These are phyloP conservation scores for Metarhizium rileyi DNA, from an alignment of 2,329 filamentous ascomycete species.

Conservation along the genomic window DNA sequence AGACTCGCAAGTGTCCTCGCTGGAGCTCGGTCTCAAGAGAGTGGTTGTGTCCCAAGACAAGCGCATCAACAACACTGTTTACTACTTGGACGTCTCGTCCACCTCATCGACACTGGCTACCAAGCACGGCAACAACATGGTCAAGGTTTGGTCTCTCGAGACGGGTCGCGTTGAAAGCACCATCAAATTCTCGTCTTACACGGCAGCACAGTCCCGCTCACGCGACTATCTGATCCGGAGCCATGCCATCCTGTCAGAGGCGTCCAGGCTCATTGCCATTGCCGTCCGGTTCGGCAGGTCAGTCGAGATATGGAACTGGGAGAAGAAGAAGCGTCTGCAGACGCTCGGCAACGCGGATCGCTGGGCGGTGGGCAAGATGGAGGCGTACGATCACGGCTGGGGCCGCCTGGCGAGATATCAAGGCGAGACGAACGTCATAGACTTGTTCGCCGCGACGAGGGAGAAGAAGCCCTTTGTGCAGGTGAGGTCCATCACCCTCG, in stretches of 20 bases:
- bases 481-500: slow-evolving; percentile 24
- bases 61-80: slow-evolving; percentile 22
- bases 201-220: slow-evolving; percentile 26
- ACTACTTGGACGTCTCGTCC: slow-evolving; percentile 26
- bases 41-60: slow-evolving; percentile 18
- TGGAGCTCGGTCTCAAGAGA: slow-evolving; percentile 13
- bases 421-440: slow-evolving; percentile 20
- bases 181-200: slow-evolving; percentile 30
- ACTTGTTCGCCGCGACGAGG: slow-evolving; percentile 22
- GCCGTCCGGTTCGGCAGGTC: slow-evolving; percentile 29
- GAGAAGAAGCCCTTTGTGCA: slow-evolving; percentile 29
- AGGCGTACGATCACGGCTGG: slow-evolving; percentile 23
- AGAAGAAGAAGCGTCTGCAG: slow-evolving; percentile 28
- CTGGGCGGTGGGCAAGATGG: slow-evolving; percentile 27
- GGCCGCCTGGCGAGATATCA: slow-evolving; percentile 26
- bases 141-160: slow-evolving; percentile 83
- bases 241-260: slow-evolving; percentile 30
- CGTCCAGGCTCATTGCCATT: slow-evolving; percentile 27
- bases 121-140: slow-evolving; percentile 52
- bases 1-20: background rate
- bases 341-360: slow-evolving; percentile 26
- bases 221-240: slow-evolving; percentile 34
- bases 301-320: slow-evolving; percentile 31
- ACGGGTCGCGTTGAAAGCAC: slow-evolving; percentile 61
- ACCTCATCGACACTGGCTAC: slow-evolving; percentile 24